Conservation (phyloP, 306 rosid genomes). For the Ochetophila trinervis region DNA sequence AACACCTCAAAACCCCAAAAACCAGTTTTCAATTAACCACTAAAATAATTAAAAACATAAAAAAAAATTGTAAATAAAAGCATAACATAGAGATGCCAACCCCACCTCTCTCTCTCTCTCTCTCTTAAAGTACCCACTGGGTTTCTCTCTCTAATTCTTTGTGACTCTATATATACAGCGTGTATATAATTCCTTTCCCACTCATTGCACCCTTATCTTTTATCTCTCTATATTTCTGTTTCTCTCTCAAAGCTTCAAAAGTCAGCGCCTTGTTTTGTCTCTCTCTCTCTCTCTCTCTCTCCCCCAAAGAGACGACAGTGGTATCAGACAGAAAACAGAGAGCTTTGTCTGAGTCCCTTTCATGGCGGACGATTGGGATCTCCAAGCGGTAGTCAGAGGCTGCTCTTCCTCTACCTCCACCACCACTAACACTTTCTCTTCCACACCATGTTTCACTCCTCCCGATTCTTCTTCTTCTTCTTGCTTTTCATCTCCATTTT, state of each 20-base stretch:
- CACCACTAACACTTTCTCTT: constrained; percentile 10
- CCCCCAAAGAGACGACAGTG: constrained; percentile 4
- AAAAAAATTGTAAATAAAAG: not conserved
- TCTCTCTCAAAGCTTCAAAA: constrained; percentile 18
- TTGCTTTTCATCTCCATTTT: constrained; percentile 31
- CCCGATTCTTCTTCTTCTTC: constrained; percentile 20
- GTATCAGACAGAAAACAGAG: constrained; percentile 18
- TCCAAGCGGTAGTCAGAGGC: constrained; percentile 84
- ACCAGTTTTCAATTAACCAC: constrained; percentile 10
- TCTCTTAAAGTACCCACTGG: constrained; percentile 9
- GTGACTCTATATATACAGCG: constrained; percentile 25
- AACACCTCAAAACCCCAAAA: constrained; percentile 36
- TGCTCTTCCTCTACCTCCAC: constrained; percentile 31
- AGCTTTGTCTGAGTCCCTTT: constrained; percentile 23
- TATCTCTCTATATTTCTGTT: not conserved
- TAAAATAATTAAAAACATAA: not conserved
- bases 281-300: constrained; percentile 23
- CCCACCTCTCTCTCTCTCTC: constrained; percentile 17
- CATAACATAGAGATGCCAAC: constrained; percentile 50
- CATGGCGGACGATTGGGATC: constrained; percentile 92
- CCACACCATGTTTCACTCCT: constrained; percentile 2
- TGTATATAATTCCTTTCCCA: constrained; percentile 31
- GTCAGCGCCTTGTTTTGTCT: constrained; percentile 67
- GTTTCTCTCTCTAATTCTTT: constrained; percentile 15
- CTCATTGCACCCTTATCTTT: constrained; percentile 40